Conservation (phyloP, 371 early-diverging fungal species). For the Mortierella sp. region DNA sequence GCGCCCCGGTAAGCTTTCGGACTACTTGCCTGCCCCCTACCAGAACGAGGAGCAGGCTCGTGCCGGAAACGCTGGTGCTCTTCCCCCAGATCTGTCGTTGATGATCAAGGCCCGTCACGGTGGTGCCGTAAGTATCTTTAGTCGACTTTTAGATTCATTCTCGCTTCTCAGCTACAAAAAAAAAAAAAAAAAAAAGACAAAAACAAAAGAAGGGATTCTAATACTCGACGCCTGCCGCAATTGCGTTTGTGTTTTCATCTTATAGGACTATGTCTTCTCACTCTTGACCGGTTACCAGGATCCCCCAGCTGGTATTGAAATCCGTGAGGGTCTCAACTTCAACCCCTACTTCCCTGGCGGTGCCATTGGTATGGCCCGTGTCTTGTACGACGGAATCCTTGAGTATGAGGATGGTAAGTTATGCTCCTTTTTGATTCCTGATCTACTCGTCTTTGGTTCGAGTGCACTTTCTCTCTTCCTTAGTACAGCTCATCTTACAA, state of each 20-base stretch:
- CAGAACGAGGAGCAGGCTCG: conserved; percentile 97
- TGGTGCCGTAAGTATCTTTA: conserved; percentile 73
- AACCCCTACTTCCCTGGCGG: conserved; percentile 99
- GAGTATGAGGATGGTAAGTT: conserved; percentile 93
- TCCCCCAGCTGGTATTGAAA: conserved; percentile 94
- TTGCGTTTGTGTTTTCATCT: neutral
- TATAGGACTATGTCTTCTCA: conserved; percentile 93
- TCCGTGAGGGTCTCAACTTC: conserved; percentile 97
- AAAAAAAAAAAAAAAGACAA: neutral
- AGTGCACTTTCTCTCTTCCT: no score
- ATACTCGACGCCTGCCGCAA: neutral
- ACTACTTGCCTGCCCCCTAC: conserved; percentile 94
- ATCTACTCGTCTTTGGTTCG: no score
- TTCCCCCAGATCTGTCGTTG: conserved; percentile 96
- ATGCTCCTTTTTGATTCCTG: neutral
- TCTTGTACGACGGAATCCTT: conserved; percentile 93
- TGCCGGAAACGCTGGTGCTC: conserved; percentile 96
- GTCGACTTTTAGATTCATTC: neutral
- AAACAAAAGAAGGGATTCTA: neutral
- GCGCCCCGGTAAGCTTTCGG: conserved; percentile 97
- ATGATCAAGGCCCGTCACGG: conserved; percentile 97
- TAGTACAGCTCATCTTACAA: neutral
- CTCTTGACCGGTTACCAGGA: conserved; percentile 96
- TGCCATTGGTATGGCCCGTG: conserved; percentile 97
- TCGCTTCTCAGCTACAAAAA: neutral